Conservation (phyloP, 176 grass and related monocot species). For the Urochloa ruziziensis region DNA sequence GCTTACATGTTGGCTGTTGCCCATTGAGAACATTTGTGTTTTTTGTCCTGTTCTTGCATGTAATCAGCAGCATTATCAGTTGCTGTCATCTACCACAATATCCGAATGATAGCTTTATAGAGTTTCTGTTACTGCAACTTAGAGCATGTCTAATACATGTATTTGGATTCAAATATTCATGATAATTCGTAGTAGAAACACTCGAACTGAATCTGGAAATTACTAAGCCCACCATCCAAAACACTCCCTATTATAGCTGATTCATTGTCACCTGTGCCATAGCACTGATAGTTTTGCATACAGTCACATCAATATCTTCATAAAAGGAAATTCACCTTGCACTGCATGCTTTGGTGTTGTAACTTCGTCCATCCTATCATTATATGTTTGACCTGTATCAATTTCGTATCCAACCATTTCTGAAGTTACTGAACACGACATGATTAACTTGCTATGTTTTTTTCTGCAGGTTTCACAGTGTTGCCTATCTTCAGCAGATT, state of each 20-base stretch:
- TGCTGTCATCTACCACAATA: background rate
- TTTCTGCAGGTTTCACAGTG: conserved; percentile 55
- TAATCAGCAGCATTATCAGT: background rate
- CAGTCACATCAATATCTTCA: background rate
- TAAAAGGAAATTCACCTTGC: background rate
- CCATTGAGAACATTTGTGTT: background rate
- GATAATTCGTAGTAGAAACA: background rate
- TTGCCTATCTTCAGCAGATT: conserved; percentile 86
- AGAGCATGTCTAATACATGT: background rate
- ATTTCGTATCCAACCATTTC: background rate
- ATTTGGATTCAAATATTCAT: background rate
- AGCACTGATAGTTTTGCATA: background rate
- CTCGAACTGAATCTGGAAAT: background rate
- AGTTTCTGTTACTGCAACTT: background rate
- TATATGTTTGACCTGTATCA: background rate
- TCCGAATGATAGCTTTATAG: background rate
- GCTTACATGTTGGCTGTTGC: background rate
- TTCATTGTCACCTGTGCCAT: background rate
- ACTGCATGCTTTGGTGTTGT: background rate
- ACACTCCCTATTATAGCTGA: background rate
- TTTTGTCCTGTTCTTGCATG: background rate
- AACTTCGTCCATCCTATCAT: background rate
- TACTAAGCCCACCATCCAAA: background rate
- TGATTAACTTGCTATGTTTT: background rate
- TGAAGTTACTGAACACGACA: background rate